Conservation (phyloP, 768 basidiomycete genomes). For the Daedaleopsis sinensis region DNA sequence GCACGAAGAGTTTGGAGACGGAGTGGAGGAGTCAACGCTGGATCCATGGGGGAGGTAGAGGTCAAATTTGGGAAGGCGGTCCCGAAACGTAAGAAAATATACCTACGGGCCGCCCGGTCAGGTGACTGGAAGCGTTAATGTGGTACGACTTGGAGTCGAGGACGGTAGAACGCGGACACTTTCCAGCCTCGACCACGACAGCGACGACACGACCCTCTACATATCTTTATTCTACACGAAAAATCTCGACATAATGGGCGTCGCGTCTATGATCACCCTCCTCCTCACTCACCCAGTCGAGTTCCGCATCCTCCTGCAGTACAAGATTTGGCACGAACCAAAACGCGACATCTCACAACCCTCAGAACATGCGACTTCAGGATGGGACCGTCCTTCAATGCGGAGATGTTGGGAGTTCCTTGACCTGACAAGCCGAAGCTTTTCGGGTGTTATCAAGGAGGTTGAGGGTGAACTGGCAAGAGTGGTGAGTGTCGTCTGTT, state of each 20-base stretch:
- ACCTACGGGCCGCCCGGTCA: neutral
- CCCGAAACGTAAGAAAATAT: too few species aligned
- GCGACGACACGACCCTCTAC: neutral
- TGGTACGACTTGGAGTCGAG: conserved; percentile 4
- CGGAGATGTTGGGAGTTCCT: conserved; percentile 87
- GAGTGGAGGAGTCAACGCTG: conserved; percentile 31
- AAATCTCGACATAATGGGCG: conserved; percentile 47
- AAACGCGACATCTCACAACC: conserved; percentile 81
- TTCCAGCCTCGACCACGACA: neutral
- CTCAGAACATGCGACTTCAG: conserved; percentile 75
- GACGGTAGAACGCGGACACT: neutral
- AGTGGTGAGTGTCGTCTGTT: conserved; percentile 59
- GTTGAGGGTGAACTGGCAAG: conserved; percentile 93
- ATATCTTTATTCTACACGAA: neutral
- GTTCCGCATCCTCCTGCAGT: conserved; percentile 82
- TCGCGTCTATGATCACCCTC: conserved; percentile 63
- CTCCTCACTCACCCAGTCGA: conserved; percentile 82
- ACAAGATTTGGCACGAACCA: conserved; percentile 78
- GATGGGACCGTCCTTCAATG: conserved; percentile 89
- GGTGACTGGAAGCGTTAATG: conserved; percentile 1
- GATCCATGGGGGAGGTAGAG: conserved; percentile 25
- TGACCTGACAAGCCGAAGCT: conserved; percentile 88
- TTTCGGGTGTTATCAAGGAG: conserved; percentile 93
- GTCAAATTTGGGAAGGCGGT: neutral
- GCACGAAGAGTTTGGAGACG: conserved; percentile 28